Evolutionary conservation across 164 flowering plant species (phyloP).

Genomic region (Saururus chinensis): DNA sequence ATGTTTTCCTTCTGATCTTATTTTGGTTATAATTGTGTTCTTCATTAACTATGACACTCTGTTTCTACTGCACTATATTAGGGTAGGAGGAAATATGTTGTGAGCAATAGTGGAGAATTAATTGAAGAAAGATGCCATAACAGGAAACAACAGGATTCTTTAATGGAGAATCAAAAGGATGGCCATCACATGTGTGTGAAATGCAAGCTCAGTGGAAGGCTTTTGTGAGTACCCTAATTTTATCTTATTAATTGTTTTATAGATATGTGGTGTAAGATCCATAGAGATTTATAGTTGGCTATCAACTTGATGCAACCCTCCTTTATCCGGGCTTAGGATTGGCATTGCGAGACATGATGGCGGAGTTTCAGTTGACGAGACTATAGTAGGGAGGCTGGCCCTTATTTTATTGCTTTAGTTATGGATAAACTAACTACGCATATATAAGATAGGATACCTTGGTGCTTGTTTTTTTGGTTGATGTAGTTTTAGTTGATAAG

Average conservation of each 20-base stretch:
- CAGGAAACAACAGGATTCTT: constrained; percentile 6
- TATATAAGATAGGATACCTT: not conserved
- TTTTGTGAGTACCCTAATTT: constrained; percentile 1
- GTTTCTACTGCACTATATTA: constrained; percentile 18
- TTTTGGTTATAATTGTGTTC: not conserved
- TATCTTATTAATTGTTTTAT: not conserved
- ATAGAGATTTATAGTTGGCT: too few species aligned
- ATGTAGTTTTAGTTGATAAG: not conserved
- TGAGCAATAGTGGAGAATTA: constrained; percentile 6
- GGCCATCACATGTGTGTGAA: constrained; percentile 23
- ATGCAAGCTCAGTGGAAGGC: constrained; percentile 48
- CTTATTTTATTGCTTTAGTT: not conserved
- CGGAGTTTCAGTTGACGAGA: too few species aligned
- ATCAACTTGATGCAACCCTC: too few species aligned
- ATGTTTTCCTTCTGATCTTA: not conserved
- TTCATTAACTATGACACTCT: not conserved
- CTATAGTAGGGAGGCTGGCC: too few species aligned
- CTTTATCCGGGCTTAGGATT: too few species aligned
- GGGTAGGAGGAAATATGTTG: constrained; percentile 33
- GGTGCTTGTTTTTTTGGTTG: not conserved
- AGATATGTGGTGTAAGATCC: too few species aligned
- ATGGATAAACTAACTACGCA: not conserved
- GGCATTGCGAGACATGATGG: too few species aligned
- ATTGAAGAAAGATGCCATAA: constrained; percentile 7
- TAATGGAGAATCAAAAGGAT: not conserved